Percentiles rank a stretch among this genome's conserved stretches.
Conservation (phyloP, 306 rosid genomes). For the Oxytropis ochrocephala region DNA sequence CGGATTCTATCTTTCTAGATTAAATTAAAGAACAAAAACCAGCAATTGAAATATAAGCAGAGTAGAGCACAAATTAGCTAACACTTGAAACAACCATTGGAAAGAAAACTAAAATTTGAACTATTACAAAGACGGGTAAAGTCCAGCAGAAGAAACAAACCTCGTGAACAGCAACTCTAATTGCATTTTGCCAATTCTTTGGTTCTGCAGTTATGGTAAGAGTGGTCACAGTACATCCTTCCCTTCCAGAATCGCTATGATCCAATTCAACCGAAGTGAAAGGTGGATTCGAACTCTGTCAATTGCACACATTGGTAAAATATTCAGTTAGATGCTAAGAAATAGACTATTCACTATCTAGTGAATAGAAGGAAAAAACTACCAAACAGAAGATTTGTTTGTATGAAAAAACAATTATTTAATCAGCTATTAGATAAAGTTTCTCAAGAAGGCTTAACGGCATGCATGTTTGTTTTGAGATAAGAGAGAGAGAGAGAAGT, state of each 20-base stretch:
- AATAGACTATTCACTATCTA: background rate
- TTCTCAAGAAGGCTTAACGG: background rate
- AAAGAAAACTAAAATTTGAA: slow-evolving; percentile 1
- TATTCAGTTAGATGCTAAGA: slow-evolving; percentile 16
- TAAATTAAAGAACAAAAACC: background rate
- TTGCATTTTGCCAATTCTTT: slow-evolving; percentile 85
- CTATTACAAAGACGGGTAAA: background rate
- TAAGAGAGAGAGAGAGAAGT: no score
- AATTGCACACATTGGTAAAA: slow-evolving; percentile 24
- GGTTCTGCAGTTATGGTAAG: slow-evolving; percentile 97
- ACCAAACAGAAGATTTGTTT: background rate
- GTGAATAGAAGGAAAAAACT: background rate
- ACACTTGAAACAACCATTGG: slow-evolving; percentile 3
- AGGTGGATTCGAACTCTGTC: slow-evolving; percentile 98
- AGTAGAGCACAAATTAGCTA: background rate
- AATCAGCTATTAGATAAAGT: background rate
- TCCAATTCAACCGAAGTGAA: slow-evolving; percentile 96
- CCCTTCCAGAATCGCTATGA: slow-evolving; percentile 99
- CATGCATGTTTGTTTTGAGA: no score
- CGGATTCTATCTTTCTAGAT: background rate
- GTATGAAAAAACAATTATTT: background rate
- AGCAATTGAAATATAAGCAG: background rate
- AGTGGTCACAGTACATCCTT: slow-evolving; percentile 98
- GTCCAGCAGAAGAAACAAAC: slow-evolving; percentile 39
- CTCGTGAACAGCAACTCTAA: slow-evolving; percentile 97